These are phyloP conservation scores for Ascochyta rabiei DNA, from an alignment of 2,329 filamentous ascomycete genomes.

Conservation along the genomic window DNA sequence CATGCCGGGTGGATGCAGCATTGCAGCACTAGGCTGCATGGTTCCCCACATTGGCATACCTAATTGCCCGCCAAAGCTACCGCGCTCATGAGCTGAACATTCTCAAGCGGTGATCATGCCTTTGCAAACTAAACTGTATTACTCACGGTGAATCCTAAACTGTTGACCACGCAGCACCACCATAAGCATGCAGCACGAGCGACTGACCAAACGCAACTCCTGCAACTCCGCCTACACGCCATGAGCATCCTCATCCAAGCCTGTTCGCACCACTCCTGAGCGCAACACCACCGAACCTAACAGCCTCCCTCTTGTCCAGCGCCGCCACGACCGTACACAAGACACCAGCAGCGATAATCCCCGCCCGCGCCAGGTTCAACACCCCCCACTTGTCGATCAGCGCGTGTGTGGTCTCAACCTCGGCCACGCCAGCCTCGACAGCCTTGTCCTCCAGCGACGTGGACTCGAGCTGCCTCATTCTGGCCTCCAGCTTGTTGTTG, in stretches of 20 bases:
- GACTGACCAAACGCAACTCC: too few species aligned
- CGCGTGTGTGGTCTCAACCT: constrained; percentile 56
- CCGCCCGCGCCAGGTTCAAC: constrained; percentile 56
- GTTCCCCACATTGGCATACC: too few species aligned
- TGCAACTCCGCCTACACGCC: too few species aligned
- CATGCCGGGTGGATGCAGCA: background rate
- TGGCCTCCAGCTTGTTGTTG: constrained; percentile 57
- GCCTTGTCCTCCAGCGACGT: constrained; percentile 44
- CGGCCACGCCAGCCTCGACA: constrained; percentile 45
- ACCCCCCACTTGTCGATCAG: constrained; percentile 63
- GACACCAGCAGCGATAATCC: constrained; percentile 39
- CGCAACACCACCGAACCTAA: constrained; percentile 30
- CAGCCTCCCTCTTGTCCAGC: constrained; percentile 32
- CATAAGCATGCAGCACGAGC: too few species aligned
- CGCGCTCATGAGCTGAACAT: too few species aligned
- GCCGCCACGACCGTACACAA: constrained; percentile 36
- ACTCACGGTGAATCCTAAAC: too few species aligned
- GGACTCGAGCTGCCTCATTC: constrained; percentile 49
- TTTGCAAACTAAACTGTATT: too few species aligned
- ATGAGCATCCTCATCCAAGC: constrained; percentile 4
- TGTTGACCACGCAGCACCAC: too few species aligned
- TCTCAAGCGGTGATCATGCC: too few species aligned
- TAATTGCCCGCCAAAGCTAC: too few species aligned
- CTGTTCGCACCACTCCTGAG: constrained; percentile 18
- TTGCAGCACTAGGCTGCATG: background rate